These are phyloP conservation scores for Oryza australiensis DNA, from an alignment of 176 grass and related monocot species.

Conservation along the genomic window DNA sequence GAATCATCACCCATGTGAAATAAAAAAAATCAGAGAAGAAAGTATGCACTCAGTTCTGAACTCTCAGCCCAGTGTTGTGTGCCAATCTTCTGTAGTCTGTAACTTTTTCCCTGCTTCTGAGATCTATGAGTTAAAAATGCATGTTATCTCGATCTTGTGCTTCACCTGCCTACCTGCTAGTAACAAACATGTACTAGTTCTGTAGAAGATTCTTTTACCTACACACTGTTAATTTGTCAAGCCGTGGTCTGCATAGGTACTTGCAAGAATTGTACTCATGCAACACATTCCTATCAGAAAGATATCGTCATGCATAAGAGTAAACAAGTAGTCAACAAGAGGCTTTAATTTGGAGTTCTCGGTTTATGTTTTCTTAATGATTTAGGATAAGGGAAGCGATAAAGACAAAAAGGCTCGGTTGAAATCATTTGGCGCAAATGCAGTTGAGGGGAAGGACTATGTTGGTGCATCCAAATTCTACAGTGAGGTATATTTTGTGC, in stretches of 20 bases:
- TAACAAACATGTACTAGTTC: neutral
- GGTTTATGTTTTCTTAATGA: neutral
- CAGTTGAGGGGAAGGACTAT: constrained; percentile 37
- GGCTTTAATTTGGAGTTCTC: no score
- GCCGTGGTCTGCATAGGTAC: no score
- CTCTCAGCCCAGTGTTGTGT: neutral
- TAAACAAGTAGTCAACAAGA: no score
- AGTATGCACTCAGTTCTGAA: neutral
- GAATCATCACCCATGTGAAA: constrained; percentile 37
- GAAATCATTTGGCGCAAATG: constrained; percentile 34
- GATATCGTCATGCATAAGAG: no score
- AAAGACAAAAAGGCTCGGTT: constrained; percentile 30
- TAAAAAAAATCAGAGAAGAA: constrained; percentile 1
- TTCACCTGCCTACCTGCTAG: neutral
- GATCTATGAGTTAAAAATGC: constrained; percentile 8
- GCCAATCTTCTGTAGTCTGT: no score
- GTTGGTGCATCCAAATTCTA: constrained; percentile 25
- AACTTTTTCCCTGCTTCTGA: neutral
- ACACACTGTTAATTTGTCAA: neutral
- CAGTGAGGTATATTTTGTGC: constrained; percentile 25
- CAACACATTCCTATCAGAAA: no score
- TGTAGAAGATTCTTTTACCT: neutral
- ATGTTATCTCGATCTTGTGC: neutral
- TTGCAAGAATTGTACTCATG: no score
- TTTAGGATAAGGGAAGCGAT: constrained; percentile 5